Evolutionary conservation across 108 stramenopile species (phyloP).

Genomic region (Fistulifera pelliculosa): DNA sequence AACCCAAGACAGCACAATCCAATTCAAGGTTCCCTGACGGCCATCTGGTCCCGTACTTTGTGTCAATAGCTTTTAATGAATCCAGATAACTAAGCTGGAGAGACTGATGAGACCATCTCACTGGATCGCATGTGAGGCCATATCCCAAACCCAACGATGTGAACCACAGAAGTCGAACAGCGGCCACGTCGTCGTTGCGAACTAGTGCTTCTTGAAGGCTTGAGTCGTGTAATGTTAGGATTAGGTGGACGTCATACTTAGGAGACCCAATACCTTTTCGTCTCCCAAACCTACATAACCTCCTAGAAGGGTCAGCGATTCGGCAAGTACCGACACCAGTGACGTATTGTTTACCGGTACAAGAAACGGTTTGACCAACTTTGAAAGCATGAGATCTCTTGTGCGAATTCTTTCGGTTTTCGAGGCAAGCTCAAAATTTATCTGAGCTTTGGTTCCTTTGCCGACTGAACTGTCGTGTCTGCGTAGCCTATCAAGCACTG

Average conservation of each 20-base stretch:
- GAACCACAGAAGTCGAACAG: no score
- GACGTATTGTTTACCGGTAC: background rate
- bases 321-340: background rate
- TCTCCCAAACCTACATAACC: background rate
- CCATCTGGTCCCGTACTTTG: no score
- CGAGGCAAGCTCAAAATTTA: conserved; percentile 35
- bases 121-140: no score
- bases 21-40: background rate
- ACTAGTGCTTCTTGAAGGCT: no score
- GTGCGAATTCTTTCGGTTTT: background rate
- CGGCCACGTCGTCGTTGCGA: no score
- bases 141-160: no score
- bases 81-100: no score
- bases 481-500: conserved; percentile 44
- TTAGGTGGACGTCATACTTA: background rate
- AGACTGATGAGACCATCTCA: no score
- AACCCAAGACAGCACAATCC: conserved; percentile 2
- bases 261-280: background rate
- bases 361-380: conserved; percentile 16
- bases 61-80: no score
- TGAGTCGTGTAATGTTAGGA: no score
- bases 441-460: background rate
- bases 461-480: background rate
- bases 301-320: background rate
- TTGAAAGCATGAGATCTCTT: conserved; percentile 5